A percentile compares a stretch with the other conserved stretches of the same genome.
Conservation (phyloP, 1,139 yeast genomes). For the Geotrichum histeridarum region DNA sequence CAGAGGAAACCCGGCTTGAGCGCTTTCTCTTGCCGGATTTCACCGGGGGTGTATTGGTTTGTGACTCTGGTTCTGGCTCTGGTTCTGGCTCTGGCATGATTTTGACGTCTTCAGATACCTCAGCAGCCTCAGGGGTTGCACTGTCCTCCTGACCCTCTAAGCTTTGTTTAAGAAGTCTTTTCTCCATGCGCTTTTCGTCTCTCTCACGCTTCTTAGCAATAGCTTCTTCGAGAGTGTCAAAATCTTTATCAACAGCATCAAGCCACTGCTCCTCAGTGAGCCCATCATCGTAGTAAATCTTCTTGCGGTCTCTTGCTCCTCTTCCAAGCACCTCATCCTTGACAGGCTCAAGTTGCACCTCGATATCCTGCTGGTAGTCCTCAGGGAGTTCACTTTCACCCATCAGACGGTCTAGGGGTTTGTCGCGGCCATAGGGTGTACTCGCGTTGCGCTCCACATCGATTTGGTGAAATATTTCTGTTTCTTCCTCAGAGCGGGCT, state of each 20-base stretch:
- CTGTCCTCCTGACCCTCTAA: conserved; percentile 23
- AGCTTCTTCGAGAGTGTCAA: conserved; percentile 63
- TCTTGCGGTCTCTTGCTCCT: conserved; percentile 75
- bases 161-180: neutral
- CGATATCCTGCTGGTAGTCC: conserved; percentile 71
- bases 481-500: conserved; percentile 79
- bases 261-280: conserved; percentile 92
- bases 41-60: neutral
- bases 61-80: conserved; percentile 14
- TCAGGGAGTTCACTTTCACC: conserved; percentile 71
- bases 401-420: conserved; percentile 53
- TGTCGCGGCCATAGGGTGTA: conserved; percentile 42
- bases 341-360: conserved; percentile 40
- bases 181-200: conserved; percentile 36
- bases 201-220: conserved; percentile 54
- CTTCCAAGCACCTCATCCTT: conserved; percentile 50
- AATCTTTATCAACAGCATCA: conserved; percentile 65
- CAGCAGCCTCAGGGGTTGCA: conserved; percentile 13
- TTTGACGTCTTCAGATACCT: neutral
- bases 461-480: conserved; percentile 56
- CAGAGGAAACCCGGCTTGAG: neutral
- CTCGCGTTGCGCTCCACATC: conserved; percentile 58
- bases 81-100: neutral
- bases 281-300: conserved; percentile 82
- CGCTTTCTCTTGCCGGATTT: conserved; percentile 1